phyloP scores from a whole-genome alignment of 2,329 filamentous ascomycete genomes.

The Emmonsiellopsis sp. region DNA sequence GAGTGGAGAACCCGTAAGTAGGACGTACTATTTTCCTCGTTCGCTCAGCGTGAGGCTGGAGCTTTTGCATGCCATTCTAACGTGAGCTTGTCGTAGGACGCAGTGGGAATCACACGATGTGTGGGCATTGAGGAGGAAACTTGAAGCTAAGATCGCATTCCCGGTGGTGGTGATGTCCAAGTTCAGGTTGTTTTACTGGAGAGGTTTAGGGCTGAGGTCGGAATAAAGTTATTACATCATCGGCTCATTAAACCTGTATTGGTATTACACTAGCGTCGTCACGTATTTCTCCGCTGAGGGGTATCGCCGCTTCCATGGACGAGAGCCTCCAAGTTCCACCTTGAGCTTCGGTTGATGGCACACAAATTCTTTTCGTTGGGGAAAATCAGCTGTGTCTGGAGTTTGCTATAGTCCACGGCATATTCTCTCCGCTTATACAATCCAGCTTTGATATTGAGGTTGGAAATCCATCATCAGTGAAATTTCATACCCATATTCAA shows the following conservation, averaged over 20 bases:
- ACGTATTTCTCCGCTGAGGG: background rate
- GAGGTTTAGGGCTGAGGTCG: background rate
- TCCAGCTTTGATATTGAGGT: no score
- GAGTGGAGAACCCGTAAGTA: slow-evolving; percentile 52
- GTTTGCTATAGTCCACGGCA: no score
- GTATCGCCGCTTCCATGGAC: background rate
- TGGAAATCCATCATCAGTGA: background rate
- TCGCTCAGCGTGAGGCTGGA: background rate
- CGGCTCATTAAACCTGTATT: no score
- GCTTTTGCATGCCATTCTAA: slow-evolving; percentile 13
- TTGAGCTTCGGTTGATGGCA: no score
- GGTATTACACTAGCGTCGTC: no score
- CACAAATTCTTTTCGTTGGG: no score
- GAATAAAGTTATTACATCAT: background rate
- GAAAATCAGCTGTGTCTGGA: no score
- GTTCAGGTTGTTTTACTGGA: no score
- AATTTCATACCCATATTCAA: background rate
- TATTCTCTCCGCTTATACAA: no score
- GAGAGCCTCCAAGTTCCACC: no score
- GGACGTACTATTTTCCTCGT: slow-evolving; percentile 1
- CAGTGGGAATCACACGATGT: slow-evolving; percentile 55
- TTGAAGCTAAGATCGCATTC: background rate
- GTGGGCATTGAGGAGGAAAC: slow-evolving; percentile 25
- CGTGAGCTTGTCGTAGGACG: slow-evolving; percentile 41
- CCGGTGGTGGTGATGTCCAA: background rate